A percentile compares a stretch with the other conserved stretches of the same genome.
These are phyloP conservation scores for Ilyonectria robusta DNA, from an alignment of 2,329 filamentous ascomycete species.

Conservation along the genomic window DNA sequence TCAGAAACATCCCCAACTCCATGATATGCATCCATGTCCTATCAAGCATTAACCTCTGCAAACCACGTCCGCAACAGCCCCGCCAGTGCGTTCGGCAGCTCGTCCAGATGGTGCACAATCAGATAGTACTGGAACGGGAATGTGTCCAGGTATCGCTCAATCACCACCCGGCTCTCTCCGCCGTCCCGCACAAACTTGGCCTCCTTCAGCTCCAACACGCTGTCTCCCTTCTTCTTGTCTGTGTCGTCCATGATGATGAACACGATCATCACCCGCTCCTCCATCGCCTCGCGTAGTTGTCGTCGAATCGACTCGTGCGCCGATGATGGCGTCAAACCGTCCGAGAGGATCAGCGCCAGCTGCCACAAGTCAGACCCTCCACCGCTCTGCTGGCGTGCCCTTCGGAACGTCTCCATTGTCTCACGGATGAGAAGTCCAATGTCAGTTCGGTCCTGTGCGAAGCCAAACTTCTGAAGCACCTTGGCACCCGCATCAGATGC, in stretches of 20 bases:
- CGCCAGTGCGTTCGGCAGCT: constrained; percentile 90
- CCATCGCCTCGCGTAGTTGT: constrained; percentile 87
- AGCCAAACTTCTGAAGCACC: constrained; percentile 87
- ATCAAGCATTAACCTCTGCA: constrained; percentile 72
- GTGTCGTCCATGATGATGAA: constrained; percentile 93
- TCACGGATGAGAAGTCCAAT: constrained; percentile 82
- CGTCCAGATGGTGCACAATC: constrained; percentile 91
- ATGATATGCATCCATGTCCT: not conserved
- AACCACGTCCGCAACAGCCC: constrained; percentile 97
- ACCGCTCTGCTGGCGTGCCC: constrained; percentile 75
- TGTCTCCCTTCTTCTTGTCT: constrained; percentile 65
- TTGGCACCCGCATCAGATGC: constrained; percentile 82
- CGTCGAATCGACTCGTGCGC: constrained; percentile 87
- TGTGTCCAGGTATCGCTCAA: constrained; percentile 92
- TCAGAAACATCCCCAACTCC: not conserved
- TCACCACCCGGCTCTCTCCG: constrained; percentile 78
- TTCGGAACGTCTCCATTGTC: constrained; percentile 85
- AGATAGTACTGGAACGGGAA: constrained; percentile 99
- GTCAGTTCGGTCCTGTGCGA: constrained; percentile 88
- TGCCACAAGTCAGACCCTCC: constrained; percentile 87
- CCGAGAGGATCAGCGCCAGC: constrained; percentile 90
- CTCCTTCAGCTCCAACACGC: constrained; percentile 90
- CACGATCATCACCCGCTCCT: constrained; percentile 97
- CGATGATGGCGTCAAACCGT: constrained; percentile 87
- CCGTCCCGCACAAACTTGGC: constrained; percentile 83